These are phyloP conservation scores for Lactarius akahatsu DNA, from an alignment of 768 basidiomycete species.

Conservation along the genomic window DNA sequence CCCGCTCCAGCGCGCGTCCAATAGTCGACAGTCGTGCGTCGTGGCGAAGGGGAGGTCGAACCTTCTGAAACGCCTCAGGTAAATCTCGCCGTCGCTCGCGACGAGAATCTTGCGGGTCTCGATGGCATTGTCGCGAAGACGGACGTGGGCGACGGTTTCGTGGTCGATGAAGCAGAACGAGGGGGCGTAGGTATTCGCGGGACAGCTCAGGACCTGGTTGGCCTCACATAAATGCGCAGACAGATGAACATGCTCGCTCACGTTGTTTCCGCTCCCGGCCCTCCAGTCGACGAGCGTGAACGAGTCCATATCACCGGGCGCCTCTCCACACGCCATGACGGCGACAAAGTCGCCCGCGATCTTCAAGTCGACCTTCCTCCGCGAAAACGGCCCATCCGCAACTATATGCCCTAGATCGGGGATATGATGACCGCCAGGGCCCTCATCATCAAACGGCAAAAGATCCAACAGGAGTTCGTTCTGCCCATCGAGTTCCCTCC, in stretches of 20 bases:
- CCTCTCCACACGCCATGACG: background rate
- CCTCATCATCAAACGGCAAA: background rate
- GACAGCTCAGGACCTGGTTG: background rate
- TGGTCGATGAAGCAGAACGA: conserved; percentile 10
- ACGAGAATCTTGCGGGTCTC: conserved; percentile 10
- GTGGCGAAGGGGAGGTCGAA: background rate
- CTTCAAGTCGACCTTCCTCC: conserved; percentile 8
- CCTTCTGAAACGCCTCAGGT: background rate
- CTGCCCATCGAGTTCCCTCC: background rate
- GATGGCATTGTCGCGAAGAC: background rate
- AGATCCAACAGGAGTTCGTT: background rate
- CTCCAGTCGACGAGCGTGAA: conserved; percentile 3
- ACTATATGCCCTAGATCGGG: background rate
- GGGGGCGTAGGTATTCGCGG: background rate
- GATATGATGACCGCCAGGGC: background rate
- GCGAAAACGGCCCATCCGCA: background rate
- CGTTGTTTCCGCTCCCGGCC: background rate
- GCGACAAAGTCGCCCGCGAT: conserved; percentile 9
- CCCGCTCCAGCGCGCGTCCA: background rate
- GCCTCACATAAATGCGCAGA: background rate
- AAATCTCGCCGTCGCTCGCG: background rate
- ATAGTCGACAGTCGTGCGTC: no score
- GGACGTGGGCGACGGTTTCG: conserved; percentile 5
- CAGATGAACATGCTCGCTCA: background rate
- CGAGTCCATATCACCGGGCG: background rate